phyloP scores from a whole-genome alignment of 2,329 filamentous ascomycete genomes.

The Daldinia sp. region DNA sequence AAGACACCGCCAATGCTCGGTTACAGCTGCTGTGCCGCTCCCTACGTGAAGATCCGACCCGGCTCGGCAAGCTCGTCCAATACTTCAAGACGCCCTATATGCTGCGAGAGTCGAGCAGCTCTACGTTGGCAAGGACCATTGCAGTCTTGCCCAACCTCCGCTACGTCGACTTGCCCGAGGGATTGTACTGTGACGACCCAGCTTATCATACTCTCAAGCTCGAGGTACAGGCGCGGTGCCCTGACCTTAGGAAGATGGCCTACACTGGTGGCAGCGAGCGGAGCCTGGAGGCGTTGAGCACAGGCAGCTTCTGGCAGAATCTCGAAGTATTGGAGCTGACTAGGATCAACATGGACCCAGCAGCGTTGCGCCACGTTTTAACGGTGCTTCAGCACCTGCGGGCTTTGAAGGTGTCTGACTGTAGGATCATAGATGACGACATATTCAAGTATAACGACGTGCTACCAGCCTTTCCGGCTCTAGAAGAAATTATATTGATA shows the following conservation, averaged over 20 bases:
- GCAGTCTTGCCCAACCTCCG: conserved; percentile 86
- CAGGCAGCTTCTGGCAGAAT: conserved; percentile 74
- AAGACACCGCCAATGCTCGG: conserved; percentile 81
- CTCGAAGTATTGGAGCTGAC: conserved; percentile 80
- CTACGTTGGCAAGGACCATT: conserved; percentile 86
- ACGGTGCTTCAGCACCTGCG: conserved; percentile 74
- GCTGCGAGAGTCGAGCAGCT: conserved; percentile 87
- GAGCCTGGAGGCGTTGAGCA: conserved; percentile 77
- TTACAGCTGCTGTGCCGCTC: conserved; percentile 84
- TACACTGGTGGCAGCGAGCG: conserved; percentile 83
- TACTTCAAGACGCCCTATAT: conserved; percentile 94
- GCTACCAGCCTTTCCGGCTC: conserved; percentile 78
- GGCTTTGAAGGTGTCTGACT: conserved; percentile 79
- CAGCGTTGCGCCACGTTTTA: conserved; percentile 77
- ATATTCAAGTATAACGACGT: conserved; percentile 76
- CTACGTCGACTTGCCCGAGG: conserved; percentile 92
- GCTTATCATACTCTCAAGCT: conserved; percentile 81
- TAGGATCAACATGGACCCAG: conserved; percentile 76
- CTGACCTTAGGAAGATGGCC: conserved; percentile 88
- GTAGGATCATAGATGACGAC: conserved; percentile 78
- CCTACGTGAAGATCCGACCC: conserved; percentile 78
- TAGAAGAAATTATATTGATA: conserved; percentile 79
- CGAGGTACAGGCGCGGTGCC: conserved; percentile 86
- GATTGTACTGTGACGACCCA: conserved; percentile 84
- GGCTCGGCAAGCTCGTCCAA: conserved; percentile 76